Base-by-base conservation (phyloP, 106 monocot genomes). In the Chionographis japonica region DNA sequence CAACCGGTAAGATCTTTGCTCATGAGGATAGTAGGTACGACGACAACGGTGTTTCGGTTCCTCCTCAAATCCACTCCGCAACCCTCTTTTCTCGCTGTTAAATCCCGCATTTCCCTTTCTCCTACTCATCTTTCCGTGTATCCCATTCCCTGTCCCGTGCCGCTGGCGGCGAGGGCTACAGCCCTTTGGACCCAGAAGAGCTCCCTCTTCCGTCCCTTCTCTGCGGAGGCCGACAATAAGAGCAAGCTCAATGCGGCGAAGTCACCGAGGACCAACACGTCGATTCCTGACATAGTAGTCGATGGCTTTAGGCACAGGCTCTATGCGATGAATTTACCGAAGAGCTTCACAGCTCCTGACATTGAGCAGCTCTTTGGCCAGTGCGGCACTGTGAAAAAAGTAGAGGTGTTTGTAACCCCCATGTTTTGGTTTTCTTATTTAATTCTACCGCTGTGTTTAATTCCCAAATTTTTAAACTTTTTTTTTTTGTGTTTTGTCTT, bases 241-340 rank as follows among this genome's bases (percentile, higher is more conserved):
- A 70, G 71, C 62, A 85, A 81, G 63, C 58, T 85, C 9, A 81
- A 63, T 59, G 85, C 74, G 71, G 66, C 59, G 71, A 85, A 85
- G 78, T 49, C 78, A 62, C 85, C 85, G 16, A 81, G 81, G 81
- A 68, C 51, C 64, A 60, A 64, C 70, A 0, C 0, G 0, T 62
- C 81, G 36, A 70, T 74, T 0, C 57, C 77, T 3, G 85, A 81
- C 6, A 62, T 85, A 27, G 0, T 27, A 27, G 27, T 27, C 27
- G 27, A 27, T 27, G 27, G 1, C 1, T 0, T 0, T 1, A 46
- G 9, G 46, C 0, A 10, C 8, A 46, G 2, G 46, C 46, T 46
- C 46, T 1, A 0, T 10, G 46, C 2, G 5, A 10, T 2, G 8
- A 46, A 46, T 10, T 46, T 46, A 5, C 46, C 46, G 46, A 6